phyloP scores from a whole-genome alignment of 352 stramenopile genomes.

The Globisporangium heterothallicum region DNA sequence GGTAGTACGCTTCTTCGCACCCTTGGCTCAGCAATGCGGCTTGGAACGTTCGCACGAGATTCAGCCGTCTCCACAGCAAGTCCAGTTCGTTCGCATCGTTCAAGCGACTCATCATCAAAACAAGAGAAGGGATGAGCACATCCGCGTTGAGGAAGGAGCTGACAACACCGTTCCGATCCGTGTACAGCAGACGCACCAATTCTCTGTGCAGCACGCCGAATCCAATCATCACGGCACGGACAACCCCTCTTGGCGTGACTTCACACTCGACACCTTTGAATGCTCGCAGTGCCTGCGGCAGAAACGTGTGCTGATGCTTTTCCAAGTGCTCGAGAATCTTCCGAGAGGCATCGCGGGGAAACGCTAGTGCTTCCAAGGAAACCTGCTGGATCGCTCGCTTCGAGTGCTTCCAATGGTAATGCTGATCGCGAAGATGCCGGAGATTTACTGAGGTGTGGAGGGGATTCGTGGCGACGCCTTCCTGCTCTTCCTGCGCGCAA shows the following conservation, averaged over 20 bases:
- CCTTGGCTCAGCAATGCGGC: conserved; percentile 12
- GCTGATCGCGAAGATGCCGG: conserved; percentile 9
- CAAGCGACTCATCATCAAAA: conserved; percentile 25
- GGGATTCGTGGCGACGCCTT: no score
- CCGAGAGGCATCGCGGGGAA: conserved; percentile 14
- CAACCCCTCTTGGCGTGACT: conserved; percentile 18
- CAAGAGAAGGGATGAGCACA: conserved; percentile 24
- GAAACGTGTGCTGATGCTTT: conserved; percentile 9
- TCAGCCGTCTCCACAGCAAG: conserved; percentile 17
- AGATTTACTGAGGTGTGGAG: no score
- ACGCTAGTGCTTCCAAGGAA: conserved; percentile 13
- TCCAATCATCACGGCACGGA: conserved; percentile 20
- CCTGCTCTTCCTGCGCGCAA: background rate
- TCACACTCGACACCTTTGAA: conserved; percentile 20
- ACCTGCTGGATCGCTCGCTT: conserved; percentile 19
- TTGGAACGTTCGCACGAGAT: conserved; percentile 21
- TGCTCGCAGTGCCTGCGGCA: conserved; percentile 16
- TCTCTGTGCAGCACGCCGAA: conserved; percentile 22
- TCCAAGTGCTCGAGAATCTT: conserved; percentile 5
- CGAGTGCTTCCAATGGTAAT: conserved; percentile 23
- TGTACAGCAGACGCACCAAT: conserved; percentile 12
- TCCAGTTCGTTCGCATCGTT: conserved; percentile 13
- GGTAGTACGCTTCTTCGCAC: conserved; percentile 29
- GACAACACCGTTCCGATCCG: background rate
- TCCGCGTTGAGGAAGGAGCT: conserved; percentile 22